Conservation (phyloP, 306 rosid species). For the Lupinus albus region DNA sequence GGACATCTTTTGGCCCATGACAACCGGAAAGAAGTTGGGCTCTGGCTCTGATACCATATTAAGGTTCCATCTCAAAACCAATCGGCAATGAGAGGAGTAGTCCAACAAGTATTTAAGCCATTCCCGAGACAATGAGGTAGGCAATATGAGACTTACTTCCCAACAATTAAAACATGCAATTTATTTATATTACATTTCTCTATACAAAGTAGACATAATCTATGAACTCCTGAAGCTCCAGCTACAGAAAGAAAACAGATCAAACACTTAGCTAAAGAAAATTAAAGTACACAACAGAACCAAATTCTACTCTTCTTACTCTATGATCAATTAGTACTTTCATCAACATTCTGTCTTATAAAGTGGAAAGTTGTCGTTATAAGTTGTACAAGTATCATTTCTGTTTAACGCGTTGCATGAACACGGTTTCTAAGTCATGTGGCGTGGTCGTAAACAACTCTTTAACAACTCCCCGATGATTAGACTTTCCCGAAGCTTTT, state of each 20-base stretch:
- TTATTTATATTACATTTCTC: conserved; percentile 16
- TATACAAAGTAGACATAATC: conserved; percentile 47
- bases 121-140: too few species aligned
- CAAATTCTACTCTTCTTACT: conserved; percentile 3
- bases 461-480: conserved; percentile 43
- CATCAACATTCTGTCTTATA: too few species aligned
- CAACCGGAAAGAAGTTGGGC: too few species aligned
- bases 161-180: background rate
- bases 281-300: conserved; percentile 22
- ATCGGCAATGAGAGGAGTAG: too few species aligned
- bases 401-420: conserved; percentile 57
- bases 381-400: too few species aligned
- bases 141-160: too few species aligned
- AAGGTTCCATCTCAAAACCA: too few species aligned
- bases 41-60: too few species aligned
- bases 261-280: conserved; percentile 29
- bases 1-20: too few species aligned
- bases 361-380: too few species aligned
- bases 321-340: background rate
- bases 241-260: background rate
- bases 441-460: conserved; percentile 62
- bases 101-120: too few species aligned
- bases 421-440: conserved; percentile 73
- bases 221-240: conserved; percentile 30
- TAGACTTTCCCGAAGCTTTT: conserved; percentile 61